Evolutionary conservation across 495 filamentous ascomycete genomes (phyloP), one percentile per base, ranked within the genome.

Genomic region (Talaromyces proteolyticus): DNA sequence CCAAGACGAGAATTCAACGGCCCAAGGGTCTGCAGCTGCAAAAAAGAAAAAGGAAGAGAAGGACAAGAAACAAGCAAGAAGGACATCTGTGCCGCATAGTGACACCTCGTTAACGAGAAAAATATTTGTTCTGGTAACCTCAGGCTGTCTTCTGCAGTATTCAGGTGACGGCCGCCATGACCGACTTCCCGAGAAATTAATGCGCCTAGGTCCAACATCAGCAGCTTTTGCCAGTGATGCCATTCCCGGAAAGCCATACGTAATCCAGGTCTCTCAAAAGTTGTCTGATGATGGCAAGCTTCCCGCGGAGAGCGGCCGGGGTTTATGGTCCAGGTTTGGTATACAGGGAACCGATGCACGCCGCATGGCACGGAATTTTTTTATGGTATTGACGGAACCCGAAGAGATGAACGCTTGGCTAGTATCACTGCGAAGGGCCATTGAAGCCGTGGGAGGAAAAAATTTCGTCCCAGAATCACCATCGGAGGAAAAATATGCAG

Each of bases 201-300:
- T 97, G 56, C 84, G 87, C 29, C 71, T 98, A 21, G 87, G 86
- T 1, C 86, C 85, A 51, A 80, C 89, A 16, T 95, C 93, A 5
- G 90, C 90, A 11, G 93, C 93, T 17, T 98, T 95, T 70, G 93
- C 87, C 0, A 95, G 85, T 56, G 93, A 98, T 66, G 80, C 86
- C 3, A 93, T 98, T 53, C 90, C 91, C 0, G 93, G 93, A 20
- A 86, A 85, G 53, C 93, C 92, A 55, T 96, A 85, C 81, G 93
- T 98, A 2, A 59, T 98, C 44, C 93, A 96, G 57, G 79, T 97
- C 12, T 89, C 86, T n/a, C 85, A 91, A 43, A 75, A 78, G 17
- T 78, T 77, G 4, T 80, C 85, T 17, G 74, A 81, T 8, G 85
- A 93, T 23, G 76, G 76, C 18, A 62, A 65, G n/a, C 68, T 73